Evolutionary conservation across 2,329 filamentous ascomycete genomes (phyloP).

Genomic region (Ilyonectria destructans): DNA sequence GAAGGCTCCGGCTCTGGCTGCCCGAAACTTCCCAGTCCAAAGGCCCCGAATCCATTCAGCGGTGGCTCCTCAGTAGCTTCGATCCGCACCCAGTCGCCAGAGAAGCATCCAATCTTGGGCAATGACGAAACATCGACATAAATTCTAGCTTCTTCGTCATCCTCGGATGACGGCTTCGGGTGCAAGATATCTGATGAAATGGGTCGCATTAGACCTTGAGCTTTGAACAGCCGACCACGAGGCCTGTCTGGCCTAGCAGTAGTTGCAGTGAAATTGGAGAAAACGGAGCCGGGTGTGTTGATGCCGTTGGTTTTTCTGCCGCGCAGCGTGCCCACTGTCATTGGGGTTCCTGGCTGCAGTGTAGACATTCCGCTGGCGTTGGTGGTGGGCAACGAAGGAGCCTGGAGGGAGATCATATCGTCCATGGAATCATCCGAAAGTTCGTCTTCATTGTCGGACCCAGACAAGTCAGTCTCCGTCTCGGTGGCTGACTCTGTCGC

Average conservation of each 20-base stretch:
- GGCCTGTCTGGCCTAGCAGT: slow-evolving; percentile 83
- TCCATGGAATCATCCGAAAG: slow-evolving; percentile 93
- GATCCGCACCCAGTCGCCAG: slow-evolving; percentile 94
- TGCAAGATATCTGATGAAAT: slow-evolving; percentile 87
- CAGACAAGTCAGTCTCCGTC: slow-evolving; percentile 75
- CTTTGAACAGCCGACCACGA: slow-evolving; percentile 86
- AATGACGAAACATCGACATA: slow-evolving; percentile 92
- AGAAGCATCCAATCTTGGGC: slow-evolving; percentile 94
- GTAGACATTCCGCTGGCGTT: slow-evolving; percentile 86
- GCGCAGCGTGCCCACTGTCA: slow-evolving; percentile 74
- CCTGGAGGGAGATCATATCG: slow-evolving; percentile 91
- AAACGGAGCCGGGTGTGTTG: slow-evolving; percentile 88
- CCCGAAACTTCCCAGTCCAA: slow-evolving; percentile 77
- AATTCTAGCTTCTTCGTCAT: slow-evolving; percentile 91
- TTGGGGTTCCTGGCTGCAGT: slow-evolving; percentile 85
- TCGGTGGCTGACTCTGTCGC: slow-evolving; percentile 74
- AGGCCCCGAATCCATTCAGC: slow-evolving; percentile 75
- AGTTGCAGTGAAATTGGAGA: slow-evolving; percentile 88
- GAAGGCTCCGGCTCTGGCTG: slow-evolving; percentile 70
- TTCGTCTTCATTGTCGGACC: slow-evolving; percentile 78
- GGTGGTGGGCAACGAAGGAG: slow-evolving; percentile 84
- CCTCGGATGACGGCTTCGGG: slow-evolving; percentile 81
- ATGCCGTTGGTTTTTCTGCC: slow-evolving; percentile 79
- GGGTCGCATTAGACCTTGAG: slow-evolving; percentile 80
- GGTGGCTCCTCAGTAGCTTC: slow-evolving; percentile 84